Percentiles rank a stretch among this genome's conserved stretches.
Evolutionary conservation across 169 alveolate species (phyloP).

Genomic region (Ichthyophthirius multifiliis): DNA sequence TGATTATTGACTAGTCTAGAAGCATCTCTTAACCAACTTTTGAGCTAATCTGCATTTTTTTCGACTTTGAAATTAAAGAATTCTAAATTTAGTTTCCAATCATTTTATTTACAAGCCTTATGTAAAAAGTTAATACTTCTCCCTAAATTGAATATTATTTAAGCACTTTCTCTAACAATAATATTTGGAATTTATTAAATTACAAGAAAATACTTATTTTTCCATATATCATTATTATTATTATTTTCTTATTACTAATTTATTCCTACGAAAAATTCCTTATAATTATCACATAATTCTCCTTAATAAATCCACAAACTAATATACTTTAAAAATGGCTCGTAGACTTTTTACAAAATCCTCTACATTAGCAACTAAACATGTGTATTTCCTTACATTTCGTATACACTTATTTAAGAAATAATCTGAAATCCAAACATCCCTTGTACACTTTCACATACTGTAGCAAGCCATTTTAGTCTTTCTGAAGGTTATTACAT

Average conservation of each 20-base stretch:
- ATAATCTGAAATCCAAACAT: background rate
- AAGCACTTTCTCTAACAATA: slow-evolving; percentile 58
- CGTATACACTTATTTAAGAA: background rate
- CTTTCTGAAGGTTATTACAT: slow-evolving; percentile 73
- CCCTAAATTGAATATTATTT: slow-evolving; percentile 72
- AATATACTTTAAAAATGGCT: slow-evolving; percentile 1
- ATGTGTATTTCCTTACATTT: background rate
- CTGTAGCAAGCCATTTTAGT: slow-evolving; percentile 68
- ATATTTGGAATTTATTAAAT: slow-evolving; percentile 74
- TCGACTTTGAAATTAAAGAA: slow-evolving; percentile 33
- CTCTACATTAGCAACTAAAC: background rate
- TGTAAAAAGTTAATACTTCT: slow-evolving; percentile 78
- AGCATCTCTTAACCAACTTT: slow-evolving; percentile 66
- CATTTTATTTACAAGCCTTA: slow-evolving; percentile 71
- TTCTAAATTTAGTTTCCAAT: slow-evolving; percentile 64
- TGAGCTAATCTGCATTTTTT: slow-evolving; percentile 28
- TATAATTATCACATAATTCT: background rate
- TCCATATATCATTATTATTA: slow-evolving; percentile 72
- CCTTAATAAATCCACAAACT: slow-evolving; percentile 9
- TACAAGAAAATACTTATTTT: slow-evolving; percentile 62
- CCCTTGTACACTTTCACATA: background rate
- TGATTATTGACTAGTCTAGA: slow-evolving; percentile 64
- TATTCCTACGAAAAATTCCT: slow-evolving; percentile 82
- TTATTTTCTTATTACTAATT: slow-evolving; percentile 51
- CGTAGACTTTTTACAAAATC: background rate